phyloP scores from a whole-genome alignment of 2,329 filamentous ascomycete genomes.

The Arthrocladium fulminans region DNA sequence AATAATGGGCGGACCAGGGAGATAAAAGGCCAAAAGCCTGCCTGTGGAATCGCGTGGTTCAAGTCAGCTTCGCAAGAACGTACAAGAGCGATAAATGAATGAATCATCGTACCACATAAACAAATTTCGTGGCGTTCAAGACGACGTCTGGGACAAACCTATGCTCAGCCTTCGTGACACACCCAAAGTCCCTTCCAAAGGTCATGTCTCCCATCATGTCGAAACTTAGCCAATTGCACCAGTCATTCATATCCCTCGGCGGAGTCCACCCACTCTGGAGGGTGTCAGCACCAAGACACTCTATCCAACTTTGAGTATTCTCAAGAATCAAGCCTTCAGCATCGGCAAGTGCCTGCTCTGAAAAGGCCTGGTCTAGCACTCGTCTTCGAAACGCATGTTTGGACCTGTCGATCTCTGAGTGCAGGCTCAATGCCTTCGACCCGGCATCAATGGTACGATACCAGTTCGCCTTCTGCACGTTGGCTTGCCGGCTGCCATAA shows the following conservation, averaged over 20 bases:
- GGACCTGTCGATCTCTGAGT: constrained; percentile 20
- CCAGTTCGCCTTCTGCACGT: constrained; percentile 26
- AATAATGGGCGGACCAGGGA: background rate
- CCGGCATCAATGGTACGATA: constrained; percentile 11
- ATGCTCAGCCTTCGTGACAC: constrained; percentile 28
- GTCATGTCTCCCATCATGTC: constrained; percentile 35
- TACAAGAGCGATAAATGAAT: background rate
- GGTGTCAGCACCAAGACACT: constrained; percentile 11
- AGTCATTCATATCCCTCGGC: constrained; percentile 27
- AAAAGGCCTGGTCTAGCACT: constrained; percentile 27
- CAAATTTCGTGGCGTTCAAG: constrained; percentile 12
- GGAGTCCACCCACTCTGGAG: constrained; percentile 22
- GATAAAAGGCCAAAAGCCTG: background rate
- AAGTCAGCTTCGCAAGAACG: background rate
- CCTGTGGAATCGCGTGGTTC: no score
- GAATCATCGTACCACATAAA: constrained; percentile 13
- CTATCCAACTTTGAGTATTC: constrained; percentile 6
- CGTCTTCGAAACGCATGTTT: constrained; percentile 23
- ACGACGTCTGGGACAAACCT: constrained; percentile 29
- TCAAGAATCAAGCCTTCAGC: constrained; percentile 18
- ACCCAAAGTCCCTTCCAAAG: constrained; percentile 35
- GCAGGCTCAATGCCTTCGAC: constrained; percentile 22
- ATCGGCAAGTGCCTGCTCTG: constrained; percentile 24
- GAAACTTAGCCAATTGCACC: constrained; percentile 32
- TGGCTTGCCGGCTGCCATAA: constrained; percentile 19